Conservation (phyloP, 148 eudicot genomes). For the Vaccinium myrtillus region DNA sequence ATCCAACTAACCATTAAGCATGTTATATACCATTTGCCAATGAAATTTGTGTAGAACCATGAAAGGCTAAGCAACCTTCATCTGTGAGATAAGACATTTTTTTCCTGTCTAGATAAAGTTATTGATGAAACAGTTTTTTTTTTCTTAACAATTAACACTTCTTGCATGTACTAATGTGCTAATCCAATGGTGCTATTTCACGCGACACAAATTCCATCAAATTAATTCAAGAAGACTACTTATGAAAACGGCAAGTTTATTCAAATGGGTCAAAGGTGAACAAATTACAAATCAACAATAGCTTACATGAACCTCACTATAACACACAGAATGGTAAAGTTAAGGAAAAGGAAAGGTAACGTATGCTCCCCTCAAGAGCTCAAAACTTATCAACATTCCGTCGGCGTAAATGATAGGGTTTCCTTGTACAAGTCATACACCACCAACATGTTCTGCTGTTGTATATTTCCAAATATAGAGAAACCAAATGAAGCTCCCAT, state of each 20-base stretch:
- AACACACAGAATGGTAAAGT: neutral
- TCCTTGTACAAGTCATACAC: neutral
- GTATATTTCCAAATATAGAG: neutral
- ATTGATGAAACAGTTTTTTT: too few relatives aligned
- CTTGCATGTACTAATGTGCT: too few relatives aligned
- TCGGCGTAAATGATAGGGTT: neutral
- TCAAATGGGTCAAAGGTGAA: neutral
- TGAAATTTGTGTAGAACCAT: too few relatives aligned
- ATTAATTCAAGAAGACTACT: neutral
- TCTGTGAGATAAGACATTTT: too few relatives aligned
- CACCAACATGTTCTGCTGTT: constrained; percentile 4
- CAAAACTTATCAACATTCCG: neutral
- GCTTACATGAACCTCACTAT: neutral
- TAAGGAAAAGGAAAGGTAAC: neutral
- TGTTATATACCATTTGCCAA: too few relatives aligned
- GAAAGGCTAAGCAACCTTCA: too few relatives aligned
- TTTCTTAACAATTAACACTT: too few relatives aligned
- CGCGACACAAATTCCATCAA: too few relatives aligned
- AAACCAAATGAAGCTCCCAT: neutral
- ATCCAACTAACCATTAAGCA: too few relatives aligned
- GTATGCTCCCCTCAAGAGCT: too few relatives aligned
- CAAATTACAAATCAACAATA: neutral
- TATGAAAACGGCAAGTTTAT: neutral
- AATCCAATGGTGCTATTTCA: too few relatives aligned
- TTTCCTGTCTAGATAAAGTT: too few relatives aligned